Evolutionary conservation across 495 filamentous ascomycete species (phyloP).

Genomic region (Collariella sp.): DNA sequence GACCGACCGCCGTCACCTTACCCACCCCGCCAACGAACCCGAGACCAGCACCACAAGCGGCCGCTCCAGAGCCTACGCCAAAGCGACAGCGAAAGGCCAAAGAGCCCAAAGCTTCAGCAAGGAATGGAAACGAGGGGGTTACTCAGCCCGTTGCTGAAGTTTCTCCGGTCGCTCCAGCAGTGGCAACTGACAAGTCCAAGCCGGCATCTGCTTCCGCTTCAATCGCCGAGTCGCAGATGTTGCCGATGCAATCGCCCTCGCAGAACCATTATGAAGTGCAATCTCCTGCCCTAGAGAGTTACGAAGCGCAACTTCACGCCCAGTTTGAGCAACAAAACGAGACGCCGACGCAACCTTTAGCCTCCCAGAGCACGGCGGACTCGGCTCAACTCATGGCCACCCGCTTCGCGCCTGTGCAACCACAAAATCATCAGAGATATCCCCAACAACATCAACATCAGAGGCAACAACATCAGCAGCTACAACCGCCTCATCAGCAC

Average conservation of each 20-base stretch:
- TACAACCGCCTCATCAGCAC: slow-evolving; percentile 17
- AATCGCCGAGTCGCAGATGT: slow-evolving; percentile 7
- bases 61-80: slow-evolving; percentile 8
- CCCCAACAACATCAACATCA: slow-evolving; percentile 18
- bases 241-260: slow-evolving; percentile 19
- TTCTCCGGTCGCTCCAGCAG: not conserved
- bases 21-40: slow-evolving; percentile 1
- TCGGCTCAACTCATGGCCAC: slow-evolving; percentile 9
- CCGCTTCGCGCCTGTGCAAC: slow-evolving; percentile 20
- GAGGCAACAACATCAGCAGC: slow-evolving; percentile 18
- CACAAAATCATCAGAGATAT: slow-evolving; percentile 13
- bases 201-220: slow-evolving; percentile 1
- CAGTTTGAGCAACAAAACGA: slow-evolving; percentile 25
- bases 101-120: slow-evolving; percentile 9
- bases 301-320: slow-evolving; percentile 27
- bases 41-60: not conserved
- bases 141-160: not conserved
- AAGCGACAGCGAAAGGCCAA: slow-evolving; percentile 24
- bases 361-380: slow-evolving; percentile 10
- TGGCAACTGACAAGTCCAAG: not conserved
- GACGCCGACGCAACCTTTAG: slow-evolving; percentile 10
- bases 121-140: slow-evolving; percentile 1
- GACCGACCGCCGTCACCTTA: slow-evolving; percentile 7
- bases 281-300: slow-evolving; percentile 28
- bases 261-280: slow-evolving; percentile 24